phyloP scores from a whole-genome alignment of 2,329 filamentous ascomycete species.

The Aspergillus terreus region DNA sequence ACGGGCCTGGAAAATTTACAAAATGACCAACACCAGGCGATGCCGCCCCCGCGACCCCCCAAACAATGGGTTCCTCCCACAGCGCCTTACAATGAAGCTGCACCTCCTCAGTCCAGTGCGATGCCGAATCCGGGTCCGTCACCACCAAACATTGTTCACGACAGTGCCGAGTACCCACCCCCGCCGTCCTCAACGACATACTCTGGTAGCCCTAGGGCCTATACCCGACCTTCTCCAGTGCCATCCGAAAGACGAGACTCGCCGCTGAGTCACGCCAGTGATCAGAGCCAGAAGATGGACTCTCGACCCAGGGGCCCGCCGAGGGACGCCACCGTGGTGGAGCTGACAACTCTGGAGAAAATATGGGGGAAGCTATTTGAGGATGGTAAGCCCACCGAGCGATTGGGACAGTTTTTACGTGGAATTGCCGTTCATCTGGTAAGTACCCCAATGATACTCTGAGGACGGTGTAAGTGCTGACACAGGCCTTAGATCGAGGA shows the following conservation, averaged over 20 bases:
- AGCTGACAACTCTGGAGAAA: conserved; percentile 61
- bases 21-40: conserved; percentile 18
- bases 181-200: conserved; percentile 18
- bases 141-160: conserved; percentile 7
- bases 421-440: conserved; percentile 73
- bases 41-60: conserved; percentile 21
- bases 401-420: conserved; percentile 67
- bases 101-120: conserved; percentile 15
- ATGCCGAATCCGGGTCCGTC: conserved; percentile 17
- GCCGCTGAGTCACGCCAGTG: conserved; percentile 33
- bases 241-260: conserved; percentile 29
- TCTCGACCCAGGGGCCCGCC: conserved; percentile 35
- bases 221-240: conserved; percentile 18
- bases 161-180: conserved; percentile 16
- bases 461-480: conserved; percentile 10
- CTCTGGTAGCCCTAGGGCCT: conserved; percentile 18
- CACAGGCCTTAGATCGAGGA: conserved; percentile 58
- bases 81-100: conserved; percentile 14
- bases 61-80: conserved; percentile 20
- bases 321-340: conserved; percentile 40
- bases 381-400: conserved; percentile 62
- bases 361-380: conserved; percentile 76
- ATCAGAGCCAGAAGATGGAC: conserved; percentile 27
- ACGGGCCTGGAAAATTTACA: conserved; percentile 36
- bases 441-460: conserved; percentile 23